These are phyloP conservation scores for Pinus tabuliformis DNA, from an alignment of 75 land plant species.

Conservation along the genomic window DNA sequence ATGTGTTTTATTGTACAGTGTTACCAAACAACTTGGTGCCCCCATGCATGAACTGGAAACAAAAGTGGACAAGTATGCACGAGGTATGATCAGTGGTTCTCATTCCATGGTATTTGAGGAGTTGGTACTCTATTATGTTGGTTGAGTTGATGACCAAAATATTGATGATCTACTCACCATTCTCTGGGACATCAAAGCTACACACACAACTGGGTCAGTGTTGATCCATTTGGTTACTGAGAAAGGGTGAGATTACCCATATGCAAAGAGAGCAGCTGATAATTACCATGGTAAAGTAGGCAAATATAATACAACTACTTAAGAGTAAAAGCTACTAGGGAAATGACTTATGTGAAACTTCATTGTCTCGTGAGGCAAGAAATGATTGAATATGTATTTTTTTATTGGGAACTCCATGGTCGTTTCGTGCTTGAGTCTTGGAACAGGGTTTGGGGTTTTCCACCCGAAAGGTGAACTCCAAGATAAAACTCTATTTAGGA, in stretches of 20 bases:
- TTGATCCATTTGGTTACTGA: slow-evolving; percentile 84
- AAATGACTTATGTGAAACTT: too few species aligned
- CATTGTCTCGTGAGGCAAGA: too few species aligned
- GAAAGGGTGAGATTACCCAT: slow-evolving; percentile 88
- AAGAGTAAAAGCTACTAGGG: too few species aligned
- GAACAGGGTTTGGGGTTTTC: too few species aligned
- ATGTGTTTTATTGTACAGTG: too few species aligned
- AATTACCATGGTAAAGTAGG: slow-evolving; percentile 71
- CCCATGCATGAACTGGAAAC: slow-evolving; percentile 77
- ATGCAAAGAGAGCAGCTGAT: slow-evolving; percentile 77
- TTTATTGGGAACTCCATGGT: too few species aligned
- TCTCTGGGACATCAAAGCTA: slow-evolving; percentile 69
- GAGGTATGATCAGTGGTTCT: slow-evolving; percentile 93
- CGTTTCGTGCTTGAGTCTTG: too few species aligned
- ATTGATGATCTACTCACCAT: slow-evolving; percentile 73
- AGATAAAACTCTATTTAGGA: too few species aligned
- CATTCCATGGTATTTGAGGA: slow-evolving; percentile 86
- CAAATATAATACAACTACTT: not conserved
- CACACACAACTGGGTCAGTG: slow-evolving; percentile 76
- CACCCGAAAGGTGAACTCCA: too few species aligned
- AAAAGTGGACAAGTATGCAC: slow-evolving; percentile 90
- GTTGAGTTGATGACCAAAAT: slow-evolving; percentile 86
- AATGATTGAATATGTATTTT: too few species aligned
- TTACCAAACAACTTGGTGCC: too few species aligned
- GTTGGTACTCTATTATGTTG: slow-evolving; percentile 84